phyloP scores from a whole-genome alignment of 176 grass and related monocot species.

The Lolium rigidum region DNA sequence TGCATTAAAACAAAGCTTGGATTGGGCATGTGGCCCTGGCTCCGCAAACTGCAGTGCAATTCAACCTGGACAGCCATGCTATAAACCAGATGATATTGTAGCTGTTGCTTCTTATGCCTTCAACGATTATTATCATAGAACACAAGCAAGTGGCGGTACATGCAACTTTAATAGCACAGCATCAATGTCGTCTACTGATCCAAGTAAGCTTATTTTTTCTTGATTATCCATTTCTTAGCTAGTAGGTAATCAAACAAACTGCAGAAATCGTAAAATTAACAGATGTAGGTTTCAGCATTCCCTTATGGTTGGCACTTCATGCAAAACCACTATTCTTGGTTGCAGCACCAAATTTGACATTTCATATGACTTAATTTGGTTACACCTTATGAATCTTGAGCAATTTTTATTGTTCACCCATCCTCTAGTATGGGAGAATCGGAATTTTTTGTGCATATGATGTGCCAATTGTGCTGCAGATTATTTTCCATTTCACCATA shows the following conservation, averaged over 20 bases:
- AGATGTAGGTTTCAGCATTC: conserved; percentile 10
- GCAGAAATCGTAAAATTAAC: conserved; percentile 1
- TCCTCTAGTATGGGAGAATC: conserved; percentile 23
- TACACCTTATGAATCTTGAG: conserved; percentile 2
- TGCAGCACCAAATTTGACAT: not conserved
- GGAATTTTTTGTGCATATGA: not conserved
- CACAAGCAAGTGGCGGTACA: conserved; percentile 87
- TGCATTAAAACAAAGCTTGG: conserved; percentile 87
- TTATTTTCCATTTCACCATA: not conserved
- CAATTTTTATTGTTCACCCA: not conserved
- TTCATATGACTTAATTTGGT: not conserved
- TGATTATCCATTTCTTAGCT: not conserved
- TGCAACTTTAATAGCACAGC: conserved; percentile 94
- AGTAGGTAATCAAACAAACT: not conserved
- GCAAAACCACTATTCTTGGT: conserved; percentile 2
- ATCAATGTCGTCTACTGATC: conserved; percentile 79
- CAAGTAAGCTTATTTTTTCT: conserved; percentile 72
- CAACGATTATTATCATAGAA: conserved; percentile 97
- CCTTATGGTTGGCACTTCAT: not conserved
- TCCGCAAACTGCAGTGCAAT: conserved; percentile 92
- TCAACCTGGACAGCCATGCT: conserved; percentile 88
- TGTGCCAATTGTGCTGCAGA: not conserved
- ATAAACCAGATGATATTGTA: conserved; percentile 79
- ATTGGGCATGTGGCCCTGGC: conserved; percentile 98
- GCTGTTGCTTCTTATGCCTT: conserved; percentile 89